Evolutionary conservation across 129 eudicot species (phyloP), one percentile per base, ranked within the genome.

Genomic region (Flaveria brownii): DNA sequence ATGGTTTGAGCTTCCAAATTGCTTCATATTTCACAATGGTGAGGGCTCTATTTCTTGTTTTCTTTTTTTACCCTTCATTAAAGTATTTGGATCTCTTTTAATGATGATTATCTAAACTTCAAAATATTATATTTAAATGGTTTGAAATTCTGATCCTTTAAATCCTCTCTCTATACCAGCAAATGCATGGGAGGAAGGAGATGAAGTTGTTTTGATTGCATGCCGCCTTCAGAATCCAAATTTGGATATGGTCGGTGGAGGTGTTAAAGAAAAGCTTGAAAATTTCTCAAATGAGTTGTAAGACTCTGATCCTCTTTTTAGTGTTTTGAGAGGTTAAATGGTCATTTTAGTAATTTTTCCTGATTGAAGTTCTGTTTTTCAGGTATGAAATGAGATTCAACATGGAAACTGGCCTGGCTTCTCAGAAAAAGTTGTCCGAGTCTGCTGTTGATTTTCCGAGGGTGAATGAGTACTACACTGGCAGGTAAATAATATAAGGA

Each of bases 171-270:
- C 0, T 50, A 59, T 59, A 36, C 51, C 87, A 91, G 99, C 97
- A 57, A 95, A 95, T 85, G 97, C 99, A 56, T 95, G 99, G 99
- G 99, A 95, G 80, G 96, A 95, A 80, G 99, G 97, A 61, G 99
- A 95, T 46, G 99, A 95, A 82, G 91, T 95, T 80, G 94, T 95
- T 76, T 73, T 95, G 56, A 85, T 91, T 46, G 87, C 99, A 61
- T 95, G 97, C 42, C 97, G 97, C 76, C 71, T 89, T 73, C 79
- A 84, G 57, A 89, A 91, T 78, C 94, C 90, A 15, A 89, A 91
- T 73, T 77, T 95, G 73, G 96, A 91, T 68, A 81, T 83, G 96
- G 87, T 86, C 39, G 87, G 78, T 42, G 94, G 94, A 50, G 66
- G 23, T 41, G 83, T 73, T 10, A 78, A 86, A 60, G 94, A 82